phyloP scores from a whole-genome alignment of 495 filamentous ascomycete species.

The Penicillium bovifimosum region DNA sequence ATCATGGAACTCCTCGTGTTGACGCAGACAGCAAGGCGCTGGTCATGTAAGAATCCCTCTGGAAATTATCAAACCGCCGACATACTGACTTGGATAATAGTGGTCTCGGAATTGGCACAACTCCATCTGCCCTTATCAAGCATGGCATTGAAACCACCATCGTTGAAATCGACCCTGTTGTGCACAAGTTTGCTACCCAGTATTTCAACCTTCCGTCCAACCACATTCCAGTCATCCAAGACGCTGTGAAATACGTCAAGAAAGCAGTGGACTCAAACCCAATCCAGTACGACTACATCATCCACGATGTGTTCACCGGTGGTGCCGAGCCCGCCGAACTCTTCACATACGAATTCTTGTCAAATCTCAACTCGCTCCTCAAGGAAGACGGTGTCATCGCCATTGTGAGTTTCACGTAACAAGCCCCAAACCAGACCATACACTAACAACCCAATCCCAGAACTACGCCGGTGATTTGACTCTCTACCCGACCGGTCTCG shows the following conservation, averaged over 20 bases:
- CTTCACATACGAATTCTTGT: slow-evolving; percentile 81
- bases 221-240: slow-evolving; percentile 73
- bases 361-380: slow-evolving; percentile 60
- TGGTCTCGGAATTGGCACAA: slow-evolving; percentile 88
- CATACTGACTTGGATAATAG: slow-evolving; percentile 36
- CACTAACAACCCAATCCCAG: slow-evolving; percentile 35
- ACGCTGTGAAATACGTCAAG: slow-evolving; percentile 71
- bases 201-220: slow-evolving; percentile 78
- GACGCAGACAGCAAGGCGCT: slow-evolving; percentile 72
- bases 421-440: neutral
- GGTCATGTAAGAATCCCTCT: slow-evolving; percentile 55
- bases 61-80: neutral
- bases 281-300: slow-evolving; percentile 76
- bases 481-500: slow-evolving; percentile 61
- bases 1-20: slow-evolving; percentile 38
- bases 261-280: slow-evolving; percentile 38
- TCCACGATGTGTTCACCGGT: slow-evolving; percentile 98
- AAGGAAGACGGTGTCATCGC: slow-evolving; percentile 78
- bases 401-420: slow-evolving; percentile 55
- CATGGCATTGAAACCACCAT: slow-evolving; percentile 90
- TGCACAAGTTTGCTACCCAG: slow-evolving; percentile 71
- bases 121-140: slow-evolving; percentile 74
- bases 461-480: slow-evolving; percentile 95
- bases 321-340: slow-evolving; percentile 84
- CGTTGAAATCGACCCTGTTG: slow-evolving; percentile 87